Conservation (phyloP, 306 rosid genomes). For the Acacia melanoxylon region DNA sequence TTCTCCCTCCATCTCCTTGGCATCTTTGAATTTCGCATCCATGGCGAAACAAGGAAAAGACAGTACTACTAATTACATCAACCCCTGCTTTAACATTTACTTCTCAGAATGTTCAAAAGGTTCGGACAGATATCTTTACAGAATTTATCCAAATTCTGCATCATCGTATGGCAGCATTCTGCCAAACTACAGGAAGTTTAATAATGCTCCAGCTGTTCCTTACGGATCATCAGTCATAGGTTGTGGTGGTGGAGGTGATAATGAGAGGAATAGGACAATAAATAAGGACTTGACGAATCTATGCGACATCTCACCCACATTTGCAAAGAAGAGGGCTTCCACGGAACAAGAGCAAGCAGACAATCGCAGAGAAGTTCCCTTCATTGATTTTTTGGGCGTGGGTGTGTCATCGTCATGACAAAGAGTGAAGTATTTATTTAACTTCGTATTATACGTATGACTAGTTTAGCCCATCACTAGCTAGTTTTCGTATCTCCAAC, state of each 20-base stretch:
- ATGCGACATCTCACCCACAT: slow-evolving; percentile 35
- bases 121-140: slow-evolving; percentile 36
- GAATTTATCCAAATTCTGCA: slow-evolving; percentile 40
- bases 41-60: slow-evolving; percentile 36
- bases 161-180: background rate
- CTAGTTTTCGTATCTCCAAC: slow-evolving; percentile 11
- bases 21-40: slow-evolving; percentile 68
- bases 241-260: slow-evolving; percentile 20
- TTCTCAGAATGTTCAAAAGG: slow-evolving; percentile 38
- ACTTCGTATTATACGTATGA: slow-evolving; percentile 21
- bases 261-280: slow-evolving; percentile 11
- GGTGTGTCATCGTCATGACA: slow-evolving; percentile 63
- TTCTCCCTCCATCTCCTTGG: slow-evolving; percentile 34
- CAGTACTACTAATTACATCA: slow-evolving; percentile 13
- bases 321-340: slow-evolving; percentile 34
- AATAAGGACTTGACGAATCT: slow-evolving; percentile 40
- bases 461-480: slow-evolving; percentile 33
- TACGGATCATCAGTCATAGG: slow-evolving; percentile 31
- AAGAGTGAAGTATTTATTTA: slow-evolving; percentile 28
- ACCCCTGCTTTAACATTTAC: slow-evolving; percentile 24
- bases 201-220: slow-evolving; percentile 30
- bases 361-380: slow-evolving; percentile 54
- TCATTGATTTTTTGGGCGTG: slow-evolving; percentile 93
- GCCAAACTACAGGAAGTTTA: slow-evolving; percentile 47
- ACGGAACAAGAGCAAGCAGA: slow-evolving; percentile 43